Percentiles rank a stretch among this genome's conserved stretches.
These are phyloP conservation scores for Teratosphaeria nubilosa DNA, from an alignment of 2,329 filamentous ascomycete genomes.

Conservation along the genomic window DNA sequence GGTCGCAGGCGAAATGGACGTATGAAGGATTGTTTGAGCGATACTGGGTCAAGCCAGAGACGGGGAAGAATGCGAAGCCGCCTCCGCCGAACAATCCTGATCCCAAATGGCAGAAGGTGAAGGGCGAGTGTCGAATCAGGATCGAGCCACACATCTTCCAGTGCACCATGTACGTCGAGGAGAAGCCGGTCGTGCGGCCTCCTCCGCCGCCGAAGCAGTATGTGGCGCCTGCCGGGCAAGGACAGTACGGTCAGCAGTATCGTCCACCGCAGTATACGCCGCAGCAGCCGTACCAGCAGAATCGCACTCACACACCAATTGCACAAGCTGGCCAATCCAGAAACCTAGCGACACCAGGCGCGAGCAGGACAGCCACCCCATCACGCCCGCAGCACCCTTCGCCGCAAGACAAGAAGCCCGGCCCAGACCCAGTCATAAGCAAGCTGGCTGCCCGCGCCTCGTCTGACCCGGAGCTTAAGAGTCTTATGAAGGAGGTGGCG, in stretches of 20 bases:
- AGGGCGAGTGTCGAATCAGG: slow-evolving; percentile 63
- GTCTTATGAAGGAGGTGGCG: slow-evolving; percentile 75
- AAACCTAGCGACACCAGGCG: slow-evolving; percentile 4
- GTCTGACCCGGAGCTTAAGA: slow-evolving; percentile 60
- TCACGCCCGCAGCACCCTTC: slow-evolving; percentile 2
- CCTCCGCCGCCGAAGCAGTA: slow-evolving; percentile 21
- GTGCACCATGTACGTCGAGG: slow-evolving; percentile 62
- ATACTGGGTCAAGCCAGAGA: slow-evolving; percentile 65
- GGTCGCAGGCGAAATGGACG: slow-evolving; percentile 66
- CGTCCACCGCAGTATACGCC: slow-evolving; percentile 11
- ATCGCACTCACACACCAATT: slow-evolving; percentile 10
- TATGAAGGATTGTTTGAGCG: slow-evolving; percentile 59
- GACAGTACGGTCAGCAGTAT: slow-evolving; percentile 14
- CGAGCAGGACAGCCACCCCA: slow-evolving; percentile 5
- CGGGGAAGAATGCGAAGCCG: slow-evolving; percentile 52
- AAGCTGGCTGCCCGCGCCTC: slow-evolving; percentile 67
- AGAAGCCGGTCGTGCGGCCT: slow-evolving; percentile 48
- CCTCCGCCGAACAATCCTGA: slow-evolving; percentile 34
- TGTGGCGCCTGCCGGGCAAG: neutral
- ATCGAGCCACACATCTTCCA: slow-evolving; percentile 75
- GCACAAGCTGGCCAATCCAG: slow-evolving; percentile 6
- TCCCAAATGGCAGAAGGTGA: slow-evolving; percentile 35
- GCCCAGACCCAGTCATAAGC: slow-evolving; percentile 67
- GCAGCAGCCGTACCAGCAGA: slow-evolving; percentile 9
- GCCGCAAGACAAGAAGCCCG: slow-evolving; percentile 19